phyloP scores from a whole-genome alignment of 305 asterid genomes.

The Andrographis paniculata region DNA sequence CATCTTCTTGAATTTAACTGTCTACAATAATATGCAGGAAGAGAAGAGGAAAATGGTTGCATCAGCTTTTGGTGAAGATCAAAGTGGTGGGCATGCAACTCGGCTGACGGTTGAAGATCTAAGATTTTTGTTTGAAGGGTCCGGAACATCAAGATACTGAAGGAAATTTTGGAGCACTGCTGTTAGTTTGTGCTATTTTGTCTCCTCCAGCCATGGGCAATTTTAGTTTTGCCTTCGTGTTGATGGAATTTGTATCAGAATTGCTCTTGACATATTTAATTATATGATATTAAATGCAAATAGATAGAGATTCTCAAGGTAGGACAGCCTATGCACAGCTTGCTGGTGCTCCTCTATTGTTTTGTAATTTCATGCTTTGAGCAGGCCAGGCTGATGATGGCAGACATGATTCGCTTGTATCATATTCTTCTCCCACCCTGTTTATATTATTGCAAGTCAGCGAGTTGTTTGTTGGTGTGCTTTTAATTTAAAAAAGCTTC shows the following conservation, averaged over 20 bases:
- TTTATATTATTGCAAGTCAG: too few relatives aligned
- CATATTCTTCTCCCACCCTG: too few relatives aligned
- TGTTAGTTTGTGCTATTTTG: too few relatives aligned
- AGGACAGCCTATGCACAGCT: background rate
- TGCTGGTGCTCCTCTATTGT: background rate
- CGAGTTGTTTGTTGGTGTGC: too few relatives aligned
- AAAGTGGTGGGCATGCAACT: slow-evolving; percentile 48
- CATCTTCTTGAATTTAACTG: background rate
- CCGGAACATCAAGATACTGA: background rate
- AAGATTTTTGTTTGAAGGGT: slow-evolving; percentile 56
- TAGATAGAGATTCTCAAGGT: too few relatives aligned
- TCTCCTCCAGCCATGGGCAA: background rate
- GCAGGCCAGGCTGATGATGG: too few relatives aligned
- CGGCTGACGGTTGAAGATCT: slow-evolving; percentile 83
- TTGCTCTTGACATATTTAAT: too few relatives aligned
- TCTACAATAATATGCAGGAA: slow-evolving; percentile 41
- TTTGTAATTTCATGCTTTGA: too few relatives aligned
- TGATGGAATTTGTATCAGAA: background rate
- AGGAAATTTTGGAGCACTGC: too few relatives aligned
- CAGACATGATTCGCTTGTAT: too few relatives aligned
- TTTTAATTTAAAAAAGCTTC: too few relatives aligned
- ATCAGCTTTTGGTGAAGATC: slow-evolving; percentile 96
- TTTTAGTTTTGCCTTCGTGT: background rate
- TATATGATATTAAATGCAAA: too few relatives aligned
- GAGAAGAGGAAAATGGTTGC: slow-evolving; percentile 98